Percentiles rank a stretch among this genome's conserved stretches.
Evolutionary conservation across 1,139 yeast species (phyloP).

Genomic region (Protomyces inundatus): DNA sequence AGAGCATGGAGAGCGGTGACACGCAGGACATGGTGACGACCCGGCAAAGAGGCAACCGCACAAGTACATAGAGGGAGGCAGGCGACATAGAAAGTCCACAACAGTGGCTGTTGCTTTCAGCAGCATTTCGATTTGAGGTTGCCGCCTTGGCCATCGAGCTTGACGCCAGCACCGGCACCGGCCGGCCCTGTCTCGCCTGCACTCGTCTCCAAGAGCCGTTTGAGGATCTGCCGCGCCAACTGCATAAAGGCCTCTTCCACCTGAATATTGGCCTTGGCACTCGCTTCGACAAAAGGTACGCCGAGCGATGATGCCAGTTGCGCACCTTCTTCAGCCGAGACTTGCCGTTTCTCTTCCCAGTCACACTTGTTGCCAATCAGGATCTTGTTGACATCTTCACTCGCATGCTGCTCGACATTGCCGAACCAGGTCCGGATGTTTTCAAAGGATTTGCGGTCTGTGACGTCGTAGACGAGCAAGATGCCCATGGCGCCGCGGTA

Average conservation of each 20-base stretch:
- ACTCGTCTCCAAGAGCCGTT: conserved; percentile 20
- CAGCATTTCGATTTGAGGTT: conserved; percentile 15
- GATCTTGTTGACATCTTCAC: conserved; percentile 88
- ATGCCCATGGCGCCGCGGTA: conserved; percentile 99
- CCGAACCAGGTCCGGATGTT: conserved; percentile 84
- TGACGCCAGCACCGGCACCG: conserved; percentile 9
- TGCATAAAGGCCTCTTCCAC: conserved; percentile 89
- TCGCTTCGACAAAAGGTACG: conserved; percentile 87
- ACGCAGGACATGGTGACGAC: too few relatives aligned
- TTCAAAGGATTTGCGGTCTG: conserved; percentile 89
- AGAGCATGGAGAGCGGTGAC: too few relatives aligned
- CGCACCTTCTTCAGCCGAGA: conserved; percentile 83
- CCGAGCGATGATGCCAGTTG: conserved; percentile 81
- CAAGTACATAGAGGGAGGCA: too few relatives aligned
- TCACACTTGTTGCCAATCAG: conserved; percentile 95
- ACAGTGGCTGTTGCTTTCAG: neutral
- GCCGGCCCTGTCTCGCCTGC: neutral
- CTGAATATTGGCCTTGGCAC: conserved; percentile 88
- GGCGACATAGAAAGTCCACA: neutral
- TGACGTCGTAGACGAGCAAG: conserved; percentile 89
- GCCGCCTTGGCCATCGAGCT: conserved; percentile 5
- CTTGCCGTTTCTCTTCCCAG: conserved; percentile 64
- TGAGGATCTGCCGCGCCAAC: conserved; percentile 54
- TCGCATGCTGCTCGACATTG: conserved; percentile 93
- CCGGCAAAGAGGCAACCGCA: too few relatives aligned